Percentiles rank a stretch among this genome's conserved stretches.
Evolutionary conservation across 257 asterid species (phyloP).

Genomic region (Solanum sejunctum): DNA sequence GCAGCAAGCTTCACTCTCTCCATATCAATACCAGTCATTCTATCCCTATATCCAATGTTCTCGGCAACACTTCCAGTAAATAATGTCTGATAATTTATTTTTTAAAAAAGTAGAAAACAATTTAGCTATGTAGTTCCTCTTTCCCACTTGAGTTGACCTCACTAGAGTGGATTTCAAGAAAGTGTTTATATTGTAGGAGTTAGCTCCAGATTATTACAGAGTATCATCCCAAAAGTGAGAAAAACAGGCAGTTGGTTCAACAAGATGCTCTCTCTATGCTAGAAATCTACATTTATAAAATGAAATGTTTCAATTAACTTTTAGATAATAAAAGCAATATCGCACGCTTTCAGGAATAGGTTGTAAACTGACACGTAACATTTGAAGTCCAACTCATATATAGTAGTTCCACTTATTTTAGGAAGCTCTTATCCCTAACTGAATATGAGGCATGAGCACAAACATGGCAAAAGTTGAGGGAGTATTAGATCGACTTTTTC

Average conservation of each 20-base stretch:
- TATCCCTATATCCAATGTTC: constrained; percentile 85
- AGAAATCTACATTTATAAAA: neutral
- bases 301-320: neutral
- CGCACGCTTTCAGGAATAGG: neutral
- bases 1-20: constrained; percentile 66
- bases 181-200: neutral
- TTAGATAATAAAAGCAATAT: neutral
- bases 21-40: constrained; percentile 60
- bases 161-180: neutral
- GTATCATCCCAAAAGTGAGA: neutral
- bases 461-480: neutral
- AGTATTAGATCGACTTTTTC: neutral
- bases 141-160: neutral
- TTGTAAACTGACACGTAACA: neutral
- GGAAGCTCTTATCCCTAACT: neutral
- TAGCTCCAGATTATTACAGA: neutral
- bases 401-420: neutral
- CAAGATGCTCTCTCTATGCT: neutral
- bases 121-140: neutral
- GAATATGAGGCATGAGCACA: neutral
- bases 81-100: constrained; percentile 31
- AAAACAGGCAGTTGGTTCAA: neutral
- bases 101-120: neutral
- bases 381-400: neutral
- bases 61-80: constrained; percentile 82